phyloP scores from a whole-genome alignment of 2,329 filamentous ascomycete species.

The Ceratocystis lukuohia region DNA sequence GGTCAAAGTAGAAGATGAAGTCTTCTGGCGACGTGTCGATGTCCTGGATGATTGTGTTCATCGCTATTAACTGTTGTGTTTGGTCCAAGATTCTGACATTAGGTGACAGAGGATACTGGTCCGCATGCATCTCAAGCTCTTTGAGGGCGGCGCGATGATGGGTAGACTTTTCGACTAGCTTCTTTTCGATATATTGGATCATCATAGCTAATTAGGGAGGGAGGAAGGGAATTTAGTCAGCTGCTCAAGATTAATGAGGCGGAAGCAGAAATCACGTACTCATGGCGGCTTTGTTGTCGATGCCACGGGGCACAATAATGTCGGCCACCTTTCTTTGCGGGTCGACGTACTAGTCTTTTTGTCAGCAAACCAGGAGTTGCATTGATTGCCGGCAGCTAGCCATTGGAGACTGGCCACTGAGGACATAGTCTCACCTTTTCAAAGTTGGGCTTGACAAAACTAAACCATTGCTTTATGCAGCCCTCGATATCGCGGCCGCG shows the following conservation, averaged over 20 bases:
- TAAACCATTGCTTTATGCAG: slow-evolving; percentile 96
- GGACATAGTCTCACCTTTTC: slow-evolving; percentile 42
- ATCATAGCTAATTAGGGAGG: slow-evolving; percentile 55
- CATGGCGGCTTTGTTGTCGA: slow-evolving; percentile 90
- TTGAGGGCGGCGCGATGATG: slow-evolving; percentile 68
- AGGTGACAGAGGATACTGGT: slow-evolving; percentile 57
- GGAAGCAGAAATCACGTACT: slow-evolving; percentile 32
- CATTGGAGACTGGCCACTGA: no score
- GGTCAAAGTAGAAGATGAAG: slow-evolving; percentile 95
- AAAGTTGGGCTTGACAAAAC: slow-evolving; percentile 92
- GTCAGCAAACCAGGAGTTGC: no score
- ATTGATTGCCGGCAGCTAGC: no score
- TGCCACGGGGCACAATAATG: slow-evolving; percentile 85
- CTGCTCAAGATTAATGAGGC: no score
- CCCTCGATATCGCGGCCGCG: slow-evolving; percentile 85
- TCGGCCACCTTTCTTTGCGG: slow-evolving; percentile 71
- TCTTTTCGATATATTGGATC: slow-evolving; percentile 80
- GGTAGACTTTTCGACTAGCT: slow-evolving; percentile 71
- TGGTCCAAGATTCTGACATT: slow-evolving; percentile 62
- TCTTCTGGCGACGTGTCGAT: slow-evolving; percentile 69
- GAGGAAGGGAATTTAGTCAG: no score
- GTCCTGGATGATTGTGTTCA: slow-evolving; percentile 82
- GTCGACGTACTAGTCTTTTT: slow-evolving; percentile 53
- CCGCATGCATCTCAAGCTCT: slow-evolving; percentile 57
- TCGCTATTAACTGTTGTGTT: slow-evolving; percentile 68